Conservation (phyloP, 768 basidiomycete species). For the Inosperma sp. region DNA sequence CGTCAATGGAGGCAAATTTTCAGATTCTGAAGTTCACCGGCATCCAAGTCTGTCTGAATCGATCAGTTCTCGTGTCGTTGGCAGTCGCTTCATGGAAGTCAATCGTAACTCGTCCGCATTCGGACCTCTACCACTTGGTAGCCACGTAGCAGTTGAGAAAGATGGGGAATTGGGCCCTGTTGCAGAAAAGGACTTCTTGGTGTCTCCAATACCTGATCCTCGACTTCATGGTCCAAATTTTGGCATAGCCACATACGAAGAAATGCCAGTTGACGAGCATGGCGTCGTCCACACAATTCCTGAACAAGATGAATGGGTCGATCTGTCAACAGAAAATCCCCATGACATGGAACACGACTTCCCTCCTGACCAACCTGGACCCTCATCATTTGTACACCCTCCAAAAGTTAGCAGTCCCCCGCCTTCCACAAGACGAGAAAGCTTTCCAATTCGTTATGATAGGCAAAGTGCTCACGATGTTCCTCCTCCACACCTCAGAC, state of each 20-base stretch:
- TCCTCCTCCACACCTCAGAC: conserved; percentile 60
- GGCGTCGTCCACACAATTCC: conserved; percentile 28
- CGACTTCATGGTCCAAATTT: conserved; percentile 54
- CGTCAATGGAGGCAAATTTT: conserved; percentile 55
- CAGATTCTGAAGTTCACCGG: conserved; percentile 38
- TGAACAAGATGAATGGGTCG: conserved; percentile 50
- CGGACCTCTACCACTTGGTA: conserved; percentile 58
- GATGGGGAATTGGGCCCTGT: conserved; percentile 45
- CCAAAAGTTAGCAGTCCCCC: conserved; percentile 33
- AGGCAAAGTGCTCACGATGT: conserved; percentile 34
- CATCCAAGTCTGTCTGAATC: conserved; percentile 52
- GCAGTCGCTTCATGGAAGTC: conserved; percentile 70
- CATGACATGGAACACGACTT: conserved; percentile 35
- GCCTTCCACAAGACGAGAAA: conserved; percentile 46
- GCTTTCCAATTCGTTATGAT: conserved; percentile 53
- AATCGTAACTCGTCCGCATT: conserved; percentile 54
- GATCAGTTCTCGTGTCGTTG: conserved; percentile 57
- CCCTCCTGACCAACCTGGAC: conserved; percentile 31
- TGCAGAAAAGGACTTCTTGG: conserved; percentile 31
- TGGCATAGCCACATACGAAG: conserved; percentile 29
- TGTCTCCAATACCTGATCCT: conserved; percentile 50
- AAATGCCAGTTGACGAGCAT: conserved; percentile 35
- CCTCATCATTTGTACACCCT: conserved; percentile 34
- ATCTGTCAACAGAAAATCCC: conserved; percentile 45
- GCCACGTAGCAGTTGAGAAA: conserved; percentile 49